Evolutionary conservation across 225 moss, liverwort and hornwort genomes (phyloP).

Genomic region (Ulota crispa): DNA sequence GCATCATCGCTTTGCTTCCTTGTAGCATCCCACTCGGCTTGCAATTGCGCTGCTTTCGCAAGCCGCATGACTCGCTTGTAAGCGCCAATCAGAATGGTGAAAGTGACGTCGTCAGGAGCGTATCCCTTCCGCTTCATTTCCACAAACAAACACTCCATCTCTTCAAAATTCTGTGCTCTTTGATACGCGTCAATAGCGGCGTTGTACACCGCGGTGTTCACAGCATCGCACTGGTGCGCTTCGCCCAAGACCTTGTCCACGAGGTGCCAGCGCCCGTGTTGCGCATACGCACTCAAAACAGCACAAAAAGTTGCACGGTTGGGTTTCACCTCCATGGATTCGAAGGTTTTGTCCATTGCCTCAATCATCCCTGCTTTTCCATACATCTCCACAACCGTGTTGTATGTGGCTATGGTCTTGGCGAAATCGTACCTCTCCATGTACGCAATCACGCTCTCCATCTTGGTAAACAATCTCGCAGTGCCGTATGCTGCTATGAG

Average conservation of each 20-base stretch:
- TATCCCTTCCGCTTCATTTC: conserved; percentile 60
- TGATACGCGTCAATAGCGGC: conserved; percentile 73
- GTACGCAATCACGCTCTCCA: conserved; percentile 68
- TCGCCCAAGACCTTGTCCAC: conserved; percentile 69
- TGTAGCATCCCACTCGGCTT: conserved; percentile 42
- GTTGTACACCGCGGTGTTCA: conserved; percentile 69
- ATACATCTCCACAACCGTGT: conserved; percentile 66
- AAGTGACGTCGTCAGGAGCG: conserved; percentile 65
- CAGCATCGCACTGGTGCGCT: conserved; percentile 55
- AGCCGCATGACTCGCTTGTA: conserved; percentile 54
- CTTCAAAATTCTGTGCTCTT: conserved; percentile 53
- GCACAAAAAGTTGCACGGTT: conserved; percentile 61
- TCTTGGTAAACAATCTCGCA: conserved; percentile 50
- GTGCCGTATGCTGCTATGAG: conserved; percentile 67
- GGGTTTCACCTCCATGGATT: conserved; percentile 61
- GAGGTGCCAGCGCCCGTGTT: conserved; percentile 54
- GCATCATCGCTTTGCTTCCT: background rate
- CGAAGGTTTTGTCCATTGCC: conserved; percentile 57
- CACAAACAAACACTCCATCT: conserved; percentile 53
- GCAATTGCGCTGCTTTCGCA: conserved; percentile 39
- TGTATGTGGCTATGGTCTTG: conserved; percentile 52
- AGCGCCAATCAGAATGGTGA: conserved; percentile 55
- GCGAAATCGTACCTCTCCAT: conserved; percentile 59
- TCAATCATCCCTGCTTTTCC: conserved; percentile 62
- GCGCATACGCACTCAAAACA: conserved; percentile 62